Evolutionary conservation across 2,329 filamentous ascomycete genomes (phyloP).

Genomic region (Neopestalotiopsis rosae): DNA sequence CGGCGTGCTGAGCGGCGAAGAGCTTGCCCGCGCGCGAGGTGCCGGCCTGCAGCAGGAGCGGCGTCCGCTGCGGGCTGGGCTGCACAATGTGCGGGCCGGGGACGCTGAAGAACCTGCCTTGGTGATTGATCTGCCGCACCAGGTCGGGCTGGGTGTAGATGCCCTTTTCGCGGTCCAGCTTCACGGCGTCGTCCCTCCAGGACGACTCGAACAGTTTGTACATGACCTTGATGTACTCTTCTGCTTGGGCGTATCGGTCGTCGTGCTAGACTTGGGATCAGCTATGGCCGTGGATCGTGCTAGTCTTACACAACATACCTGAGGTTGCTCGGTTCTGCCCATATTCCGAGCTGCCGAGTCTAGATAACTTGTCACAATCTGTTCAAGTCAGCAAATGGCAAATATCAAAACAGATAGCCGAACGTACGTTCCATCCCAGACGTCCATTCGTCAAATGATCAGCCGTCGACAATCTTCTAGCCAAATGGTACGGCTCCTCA

Average conservation of each 20-base stretch:
- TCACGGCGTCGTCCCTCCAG: conserved; percentile 71
- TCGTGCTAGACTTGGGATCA: conserved; percentile 54
- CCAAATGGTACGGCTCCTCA: conserved; percentile 73
- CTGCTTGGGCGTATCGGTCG: conserved; percentile 66
- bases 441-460: conserved; percentile 72
- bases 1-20: conserved; percentile 73
- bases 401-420: no score
- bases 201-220: conserved; percentile 73
- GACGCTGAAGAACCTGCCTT: conserved; percentile 67
- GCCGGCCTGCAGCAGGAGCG: conserved; percentile 73
- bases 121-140: conserved; percentile 70
- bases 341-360: conserved; percentile 73
- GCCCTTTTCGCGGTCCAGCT: conserved; percentile 60
- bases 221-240: conserved; percentile 68
- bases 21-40: conserved; percentile 68
- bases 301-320: conserved; percentile 25
- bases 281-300: neutral
- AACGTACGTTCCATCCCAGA: conserved; percentile 60
- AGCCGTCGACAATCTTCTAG: conserved; percentile 67
- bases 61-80: conserved; percentile 71
- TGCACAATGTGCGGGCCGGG: conserved; percentile 71
- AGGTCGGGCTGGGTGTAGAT: conserved; percentile 58
- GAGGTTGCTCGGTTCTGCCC: conserved; percentile 60
- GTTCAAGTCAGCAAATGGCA: conserved; percentile 9
- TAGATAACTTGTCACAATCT: conserved; percentile 74